A percentile compares a stretch with the other conserved stretches of the same genome.
Conservation (phyloP, 768 basidiomycete genomes). For the Hydnum rufescens region DNA sequence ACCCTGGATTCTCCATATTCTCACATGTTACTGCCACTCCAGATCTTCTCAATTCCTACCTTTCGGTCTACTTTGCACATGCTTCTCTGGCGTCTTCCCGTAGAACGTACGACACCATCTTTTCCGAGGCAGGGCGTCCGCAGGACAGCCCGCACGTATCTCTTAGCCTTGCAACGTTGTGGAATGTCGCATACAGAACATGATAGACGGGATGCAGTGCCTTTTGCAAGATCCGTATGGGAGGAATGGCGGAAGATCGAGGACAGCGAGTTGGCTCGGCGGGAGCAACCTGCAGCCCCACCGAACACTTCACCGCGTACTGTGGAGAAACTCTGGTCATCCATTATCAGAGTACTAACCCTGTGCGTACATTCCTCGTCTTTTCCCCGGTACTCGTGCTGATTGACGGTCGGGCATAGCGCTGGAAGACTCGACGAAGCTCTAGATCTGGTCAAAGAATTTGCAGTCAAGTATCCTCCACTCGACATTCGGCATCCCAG, state of each 20-base stretch:
- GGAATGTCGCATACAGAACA: constrained; percentile 7
- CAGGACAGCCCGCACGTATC: constrained; percentile 35
- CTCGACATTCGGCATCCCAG: constrained; percentile 13
- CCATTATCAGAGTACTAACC: constrained; percentile 44
- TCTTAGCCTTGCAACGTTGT: constrained; percentile 52
- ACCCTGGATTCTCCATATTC: constrained; percentile 22
- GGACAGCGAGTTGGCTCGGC: constrained; percentile 12
- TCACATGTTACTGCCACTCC: constrained; percentile 34
- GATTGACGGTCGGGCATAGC: constrained; percentile 12
- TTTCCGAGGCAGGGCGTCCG: not conserved
- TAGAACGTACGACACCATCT: constrained; percentile 11
- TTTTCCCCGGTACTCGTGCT: constrained; percentile 27
- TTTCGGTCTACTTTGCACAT: constrained; percentile 54
- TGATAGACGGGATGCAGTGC: constrained; percentile 19
- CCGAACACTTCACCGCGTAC: no score
- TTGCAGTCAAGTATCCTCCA: constrained; percentile 31
- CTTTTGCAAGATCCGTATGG: constrained; percentile 48
- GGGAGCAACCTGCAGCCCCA: no score
- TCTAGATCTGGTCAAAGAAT: constrained; percentile 35
- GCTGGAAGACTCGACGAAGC: constrained; percentile 23
- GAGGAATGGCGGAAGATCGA: constrained; percentile 28
- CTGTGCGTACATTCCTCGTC: constrained; percentile 27
- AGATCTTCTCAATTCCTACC: constrained; percentile 56
- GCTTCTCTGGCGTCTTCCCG: constrained; percentile 26
- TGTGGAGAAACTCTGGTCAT: constrained; percentile 48